Conservation (phyloP, 2,329 filamentous ascomycete species). For the Ophiocordyceps camponoti-floridani region DNA sequence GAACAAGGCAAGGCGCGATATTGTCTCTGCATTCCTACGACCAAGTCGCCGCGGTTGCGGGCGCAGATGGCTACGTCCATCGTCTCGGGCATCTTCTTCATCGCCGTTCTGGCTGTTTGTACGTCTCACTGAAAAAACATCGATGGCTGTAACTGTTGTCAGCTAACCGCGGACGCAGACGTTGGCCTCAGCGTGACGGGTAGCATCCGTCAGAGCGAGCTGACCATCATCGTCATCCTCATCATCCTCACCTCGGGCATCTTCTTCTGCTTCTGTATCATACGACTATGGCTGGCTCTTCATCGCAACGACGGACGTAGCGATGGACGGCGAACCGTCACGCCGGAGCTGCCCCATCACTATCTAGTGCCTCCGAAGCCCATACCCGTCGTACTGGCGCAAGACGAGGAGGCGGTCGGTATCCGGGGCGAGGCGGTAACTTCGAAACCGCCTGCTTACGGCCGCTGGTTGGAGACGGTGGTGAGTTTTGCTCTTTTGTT, state of each 20-base stretch:
- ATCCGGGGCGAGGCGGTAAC: constrained; percentile 36
- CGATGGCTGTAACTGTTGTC: not conserved
- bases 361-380: constrained; percentile 56
- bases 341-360: constrained; percentile 33
- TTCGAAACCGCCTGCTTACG: constrained; percentile 64
- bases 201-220: constrained; percentile 45
- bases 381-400: constrained; percentile 57
- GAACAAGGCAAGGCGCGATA: constrained; percentile 15
- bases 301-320: constrained; percentile 23
- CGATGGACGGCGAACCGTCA: constrained; percentile 4
- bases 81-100: constrained; percentile 45
- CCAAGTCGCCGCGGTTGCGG: constrained; percentile 34
- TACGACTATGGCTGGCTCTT: constrained; percentile 53
- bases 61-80: constrained; percentile 40
- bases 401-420: constrained; percentile 53
- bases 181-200: constrained; percentile 52
- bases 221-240: constrained; percentile 66
- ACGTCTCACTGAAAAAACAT: constrained; percentile 14
- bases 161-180: constrained; percentile 30
- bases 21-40: constrained; percentile 35
- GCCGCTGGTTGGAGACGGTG: constrained; percentile 68
- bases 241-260: constrained; percentile 56
- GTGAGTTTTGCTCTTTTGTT: constrained; percentile 30
- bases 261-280: constrained; percentile 64
- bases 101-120: constrained; percentile 46